Evolutionary conservation across 495 filamentous ascomycete genomes (phyloP), one percentile per base, ranked within the genome.

Genomic region (Lepraria neglecta): DNA sequence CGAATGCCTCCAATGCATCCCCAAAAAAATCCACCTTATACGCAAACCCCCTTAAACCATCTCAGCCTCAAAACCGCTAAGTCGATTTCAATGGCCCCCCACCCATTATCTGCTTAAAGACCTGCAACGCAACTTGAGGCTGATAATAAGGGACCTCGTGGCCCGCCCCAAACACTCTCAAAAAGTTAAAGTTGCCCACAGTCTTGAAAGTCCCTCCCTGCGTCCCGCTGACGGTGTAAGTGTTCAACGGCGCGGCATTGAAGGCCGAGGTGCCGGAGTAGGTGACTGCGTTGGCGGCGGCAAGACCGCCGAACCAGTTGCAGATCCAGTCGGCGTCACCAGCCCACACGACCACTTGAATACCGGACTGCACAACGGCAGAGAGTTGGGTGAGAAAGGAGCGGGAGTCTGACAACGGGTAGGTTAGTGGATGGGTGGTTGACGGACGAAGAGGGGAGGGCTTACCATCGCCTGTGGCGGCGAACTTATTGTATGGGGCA

Each of bases 281-380:
- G 35, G 65, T 42, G 19, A 81, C 69, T 0, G 72, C 71, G 44
- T 83, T 72, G 21, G 77, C 80, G 27, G 74, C 76, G 0, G 61
- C 70, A 10, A 75, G 68, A 12, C 61, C 71, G 30, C 81, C 81
- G 38, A 75, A 67, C 76, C 78, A 82, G 69, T 84, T 83, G 65
- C 78, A 83, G 63, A 82, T 80, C 71, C 73, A 83, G 65, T 83
- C 81, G 11, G 77, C 76, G 61, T 80, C 80, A 54, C 82, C 81
- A 9, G 81, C 80, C 81, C 80, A 83, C 45, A 84, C 68, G 3
- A 82, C 64, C 4, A 77, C 75, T 11, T 66, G 68, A 58, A 84
- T 70, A 4, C 78, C 79, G 3, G 76, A 71, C 47, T 75, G 63
- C 21, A 83, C 77, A 6, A 84, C 74, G 11, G 63, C 61, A 31